Evolutionary conservation across 345 rosid species (phyloP).

Genomic region (Citrus maxima): DNA sequence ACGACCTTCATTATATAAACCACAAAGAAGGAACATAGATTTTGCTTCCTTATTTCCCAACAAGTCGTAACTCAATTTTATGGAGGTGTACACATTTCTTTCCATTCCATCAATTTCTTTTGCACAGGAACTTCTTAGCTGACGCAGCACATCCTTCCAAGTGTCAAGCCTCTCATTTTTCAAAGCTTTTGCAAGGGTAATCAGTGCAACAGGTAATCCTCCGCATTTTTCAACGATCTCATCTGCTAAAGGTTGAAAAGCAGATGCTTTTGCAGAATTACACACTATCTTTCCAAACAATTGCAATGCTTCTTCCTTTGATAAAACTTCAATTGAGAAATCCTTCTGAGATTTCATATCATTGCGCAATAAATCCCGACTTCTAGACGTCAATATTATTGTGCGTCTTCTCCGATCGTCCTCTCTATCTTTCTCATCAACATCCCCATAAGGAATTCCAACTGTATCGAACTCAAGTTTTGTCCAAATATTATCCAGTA

Average conservation of each 20-base stretch:
- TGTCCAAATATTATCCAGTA: too few species aligned
- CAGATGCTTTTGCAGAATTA: too few species aligned
- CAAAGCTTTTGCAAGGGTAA: conserved; percentile 5
- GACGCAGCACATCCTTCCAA: conserved; percentile 7
- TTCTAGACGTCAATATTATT: conserved; percentile 23
- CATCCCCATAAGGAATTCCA: background rate
- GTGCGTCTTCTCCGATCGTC: conserved; percentile 5
- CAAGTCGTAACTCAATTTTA: too few species aligned
- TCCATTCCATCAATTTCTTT: too few species aligned
- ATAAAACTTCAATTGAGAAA: background rate
- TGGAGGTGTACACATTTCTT: too few species aligned
- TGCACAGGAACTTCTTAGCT: background rate
- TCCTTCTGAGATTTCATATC: conserved; percentile 7
- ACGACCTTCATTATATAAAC: too few species aligned
- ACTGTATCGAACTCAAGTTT: too few species aligned
- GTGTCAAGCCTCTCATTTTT: background rate
- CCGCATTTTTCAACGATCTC: background rate
- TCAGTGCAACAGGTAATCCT: conserved; percentile 7
- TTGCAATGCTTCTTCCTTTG: background rate
- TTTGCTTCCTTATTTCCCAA: too few species aligned
- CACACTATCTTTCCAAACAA: conserved; percentile 9
- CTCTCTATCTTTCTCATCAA: background rate
- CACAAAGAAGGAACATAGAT: too few species aligned
- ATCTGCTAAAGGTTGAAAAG: too few species aligned
- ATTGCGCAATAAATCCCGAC: background rate